Evolutionary conservation across 257 asterid species (phyloP).

Genomic region (Capsicum pubescens): DNA sequence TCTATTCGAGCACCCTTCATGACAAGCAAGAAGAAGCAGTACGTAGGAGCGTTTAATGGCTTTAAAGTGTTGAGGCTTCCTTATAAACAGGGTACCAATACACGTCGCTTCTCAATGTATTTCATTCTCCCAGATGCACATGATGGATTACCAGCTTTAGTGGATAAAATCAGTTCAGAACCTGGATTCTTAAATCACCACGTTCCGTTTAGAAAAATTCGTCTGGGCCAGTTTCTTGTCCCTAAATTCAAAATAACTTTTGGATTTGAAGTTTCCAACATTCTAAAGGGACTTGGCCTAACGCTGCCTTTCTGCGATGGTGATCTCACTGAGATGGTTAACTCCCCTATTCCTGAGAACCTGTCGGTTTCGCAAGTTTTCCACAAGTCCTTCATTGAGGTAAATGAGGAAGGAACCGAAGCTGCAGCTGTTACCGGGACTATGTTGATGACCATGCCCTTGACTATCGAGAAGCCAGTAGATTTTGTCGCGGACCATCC

Average conservation of each 20-base stretch:
- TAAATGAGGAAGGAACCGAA: conserved; percentile 69
- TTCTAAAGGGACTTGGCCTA: conserved; percentile 39
- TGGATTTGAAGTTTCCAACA: background rate
- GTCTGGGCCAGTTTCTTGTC: conserved; percentile 33
- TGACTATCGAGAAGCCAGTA: conserved; percentile 29
- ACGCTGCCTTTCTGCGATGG: conserved; percentile 32
- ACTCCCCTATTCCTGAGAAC: conserved; percentile 34
- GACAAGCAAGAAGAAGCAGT: conserved; percentile 7
- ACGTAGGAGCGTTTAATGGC: conserved; percentile 11
- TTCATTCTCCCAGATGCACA: conserved; percentile 13
- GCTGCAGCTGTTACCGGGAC: conserved; percentile 60
- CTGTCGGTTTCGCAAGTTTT: conserved; percentile 47
- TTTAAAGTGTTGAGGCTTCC: conserved; percentile 33
- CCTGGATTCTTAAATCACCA: background rate
- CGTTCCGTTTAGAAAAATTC: background rate
- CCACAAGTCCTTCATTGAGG: conserved; percentile 61
- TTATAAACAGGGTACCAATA: background rate
- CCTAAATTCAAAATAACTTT: conserved; percentile 50
- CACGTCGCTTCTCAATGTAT: background rate
- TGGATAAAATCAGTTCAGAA: background rate
- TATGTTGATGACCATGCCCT: conserved; percentile 9
- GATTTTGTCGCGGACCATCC: conserved; percentile 51
- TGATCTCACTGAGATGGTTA: conserved; percentile 41
- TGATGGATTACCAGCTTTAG: conserved; percentile 20
- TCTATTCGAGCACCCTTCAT: background rate